phyloP scores from a whole-genome alignment of 177 flowering plant genomes.

The Viscum album region DNA sequence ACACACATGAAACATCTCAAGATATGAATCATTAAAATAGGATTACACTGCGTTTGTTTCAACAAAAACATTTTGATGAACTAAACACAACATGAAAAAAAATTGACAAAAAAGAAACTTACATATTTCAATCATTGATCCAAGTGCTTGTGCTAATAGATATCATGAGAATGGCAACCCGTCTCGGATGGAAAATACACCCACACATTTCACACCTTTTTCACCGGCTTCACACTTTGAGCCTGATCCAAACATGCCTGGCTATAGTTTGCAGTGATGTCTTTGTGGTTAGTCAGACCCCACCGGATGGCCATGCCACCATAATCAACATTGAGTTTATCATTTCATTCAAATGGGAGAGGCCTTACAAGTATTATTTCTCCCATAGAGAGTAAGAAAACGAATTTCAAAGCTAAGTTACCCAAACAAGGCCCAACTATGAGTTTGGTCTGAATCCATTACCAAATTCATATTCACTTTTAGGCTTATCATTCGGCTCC shows the following conservation, averaged over 20 bases:
- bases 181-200: constrained; percentile 85
- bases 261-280: constrained; percentile 94
- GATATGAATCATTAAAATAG: too few relatives aligned
- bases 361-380: constrained; percentile 15
- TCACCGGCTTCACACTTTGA: constrained; percentile 54
- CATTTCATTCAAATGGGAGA: constrained; percentile 67
- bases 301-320: constrained; percentile 84
- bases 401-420: background rate
- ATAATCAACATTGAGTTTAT: constrained; percentile 82
- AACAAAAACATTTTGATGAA: too few relatives aligned
- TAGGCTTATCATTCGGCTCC: constrained; percentile 62
- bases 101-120: too few relatives aligned
- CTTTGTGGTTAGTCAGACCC: constrained; percentile 93
- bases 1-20: too few relatives aligned
- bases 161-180: constrained; percentile 96
- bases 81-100: too few relatives aligned
- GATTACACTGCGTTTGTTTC: too few relatives aligned
- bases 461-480: constrained; percentile 67
- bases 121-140: constrained; percentile 99
- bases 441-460: constrained; percentile 10
- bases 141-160: constrained; percentile 65
- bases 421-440: background rate
- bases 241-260: constrained; percentile 97
- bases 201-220: constrained; percentile 85
- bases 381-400: background rate